Evolutionary conservation across 225 moss, liverwort and hornwort species (phyloP), one percentile per base, ranked within the genome.

Genomic region (Anthoceros angustus): DNA sequence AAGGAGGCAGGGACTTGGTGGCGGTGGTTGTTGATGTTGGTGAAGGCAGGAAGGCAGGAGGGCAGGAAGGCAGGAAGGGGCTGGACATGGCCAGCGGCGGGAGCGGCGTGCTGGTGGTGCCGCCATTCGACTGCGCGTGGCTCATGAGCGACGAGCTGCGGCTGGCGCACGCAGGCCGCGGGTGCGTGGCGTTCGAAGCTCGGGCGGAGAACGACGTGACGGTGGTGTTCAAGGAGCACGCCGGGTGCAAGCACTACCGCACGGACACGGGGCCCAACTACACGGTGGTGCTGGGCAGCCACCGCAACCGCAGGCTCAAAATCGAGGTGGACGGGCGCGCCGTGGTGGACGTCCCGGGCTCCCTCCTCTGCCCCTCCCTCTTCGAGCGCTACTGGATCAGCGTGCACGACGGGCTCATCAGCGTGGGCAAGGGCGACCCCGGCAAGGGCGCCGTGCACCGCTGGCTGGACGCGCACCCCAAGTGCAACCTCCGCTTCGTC

Each of bases 121-220:
- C 98, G n/a, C 98, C 98, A 26, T 98, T 98, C 64, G 98, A 98
- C 25, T 92, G 92, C 76, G 84, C 92, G 3, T 98, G 98, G 98
- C 75, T 98, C 66, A 84, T 87, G 75, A 92, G 92, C 63, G 98
- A 92, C 18, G 89, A 89, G 11, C 77, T 85, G 41, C 84, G 86
- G 32, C 87, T 98, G 14, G 46, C 74, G 10, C 70, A 84, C 41
- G 77, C 83, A 0, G 98, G 98, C 0, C 86, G 84, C 12, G 98
- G 87, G 2, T 92, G 91, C 64, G 89, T 98, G n/a, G 81, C 86
- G 2, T 98, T 98, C 42, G 92, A 92, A 72, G 98, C 82, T 0
- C 83, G 89, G 61, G 82, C 98, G 20, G 89, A 87, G 43, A 98
- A 98, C 50, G 98, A 98, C 69, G 83, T 98, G 20, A 98, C 98